Evolutionary conservation across 2,329 filamentous ascomycete species (phyloP).

Genomic region (Ustulina deusta): DNA sequence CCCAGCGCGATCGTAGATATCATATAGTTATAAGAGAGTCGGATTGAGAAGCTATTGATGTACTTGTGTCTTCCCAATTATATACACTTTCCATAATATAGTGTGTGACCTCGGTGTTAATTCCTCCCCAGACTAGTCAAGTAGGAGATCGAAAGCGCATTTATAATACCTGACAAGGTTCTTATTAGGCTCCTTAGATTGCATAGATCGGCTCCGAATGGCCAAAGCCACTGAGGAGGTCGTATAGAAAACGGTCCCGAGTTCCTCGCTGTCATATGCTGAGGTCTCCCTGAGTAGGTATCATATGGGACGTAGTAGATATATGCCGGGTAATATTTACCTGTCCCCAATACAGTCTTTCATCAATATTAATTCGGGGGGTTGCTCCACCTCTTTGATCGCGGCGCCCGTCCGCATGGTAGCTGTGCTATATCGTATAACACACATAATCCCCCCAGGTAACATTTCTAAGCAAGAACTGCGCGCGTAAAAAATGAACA

Average conservation of each 20-base stretch:
- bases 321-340: constrained; percentile 38
- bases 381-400: constrained; percentile 31
- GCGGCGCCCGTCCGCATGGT: constrained; percentile 24
- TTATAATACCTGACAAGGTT: constrained; percentile 33
- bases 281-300: constrained; percentile 5
- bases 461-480: constrained; percentile 12
- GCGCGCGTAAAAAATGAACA: constrained; percentile 10
- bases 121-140: background rate
- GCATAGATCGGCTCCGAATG: constrained; percentile 26
- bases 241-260: constrained; percentile 15
- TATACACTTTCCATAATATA: background rate
- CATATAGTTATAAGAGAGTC: background rate
- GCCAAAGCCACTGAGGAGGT: constrained; percentile 2
- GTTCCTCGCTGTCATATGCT: background rate
- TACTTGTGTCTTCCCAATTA: background rate
- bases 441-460: constrained; percentile 8
- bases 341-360: constrained; percentile 28
- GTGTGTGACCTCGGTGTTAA: background rate
- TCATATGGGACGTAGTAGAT: constrained; percentile 30
- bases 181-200: constrained; percentile 31
- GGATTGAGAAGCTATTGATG: background rate
- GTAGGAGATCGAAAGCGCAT: constrained; percentile 16
- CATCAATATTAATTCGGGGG: constrained; percentile 34
- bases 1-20: too few species aligned
- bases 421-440: constrained; percentile 27